phyloP scores from a whole-genome alignment of 2,329 filamentous ascomycete species.

The Diaporthe humulicola region DNA sequence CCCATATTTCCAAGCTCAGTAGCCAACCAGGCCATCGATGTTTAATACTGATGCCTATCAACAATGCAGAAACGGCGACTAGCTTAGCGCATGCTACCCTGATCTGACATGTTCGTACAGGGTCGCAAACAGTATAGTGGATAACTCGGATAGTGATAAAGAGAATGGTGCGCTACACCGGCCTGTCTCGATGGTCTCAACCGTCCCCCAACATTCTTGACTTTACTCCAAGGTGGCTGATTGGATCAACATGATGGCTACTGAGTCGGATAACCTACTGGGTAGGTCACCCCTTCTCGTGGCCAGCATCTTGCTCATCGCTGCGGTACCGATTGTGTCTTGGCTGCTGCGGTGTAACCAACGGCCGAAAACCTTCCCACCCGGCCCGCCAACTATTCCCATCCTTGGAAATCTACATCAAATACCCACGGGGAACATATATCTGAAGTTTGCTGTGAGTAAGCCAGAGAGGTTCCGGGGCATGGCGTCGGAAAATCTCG shows the following conservation, averaged over 20 bases:
- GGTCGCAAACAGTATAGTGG: background rate
- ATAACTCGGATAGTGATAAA: background rate
- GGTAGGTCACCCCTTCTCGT: background rate
- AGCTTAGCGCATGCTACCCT: slow-evolving; percentile 17
- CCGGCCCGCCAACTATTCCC: slow-evolving; percentile 11
- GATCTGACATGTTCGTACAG: slow-evolving; percentile 15
- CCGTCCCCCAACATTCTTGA: too few species aligned
- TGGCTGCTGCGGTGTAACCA: slow-evolving; percentile 16
- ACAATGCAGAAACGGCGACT: slow-evolving; percentile 9
- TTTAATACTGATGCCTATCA: background rate
- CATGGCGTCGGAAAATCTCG: too few species aligned
- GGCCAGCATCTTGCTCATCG: slow-evolving; percentile 10
- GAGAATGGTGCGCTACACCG: background rate
- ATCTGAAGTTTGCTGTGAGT: slow-evolving; percentile 20
- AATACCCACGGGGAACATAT: slow-evolving; percentile 7
- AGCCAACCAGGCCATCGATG: background rate
- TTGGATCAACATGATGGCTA: background rate
- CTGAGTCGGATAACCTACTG: background rate
- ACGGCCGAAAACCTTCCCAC: slow-evolving; percentile 23
- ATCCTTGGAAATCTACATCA: slow-evolving; percentile 26
- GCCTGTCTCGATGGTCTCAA: background rate
- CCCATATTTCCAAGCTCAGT: background rate
- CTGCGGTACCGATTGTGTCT: background rate
- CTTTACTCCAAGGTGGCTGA: background rate
- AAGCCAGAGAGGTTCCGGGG: background rate